Percentiles rank a stretch among this genome's conserved stretches.
phyloP scores from a whole-genome alignment of 2,329 filamentous ascomycete genomes.

The Scytalidium lignicola region DNA sequence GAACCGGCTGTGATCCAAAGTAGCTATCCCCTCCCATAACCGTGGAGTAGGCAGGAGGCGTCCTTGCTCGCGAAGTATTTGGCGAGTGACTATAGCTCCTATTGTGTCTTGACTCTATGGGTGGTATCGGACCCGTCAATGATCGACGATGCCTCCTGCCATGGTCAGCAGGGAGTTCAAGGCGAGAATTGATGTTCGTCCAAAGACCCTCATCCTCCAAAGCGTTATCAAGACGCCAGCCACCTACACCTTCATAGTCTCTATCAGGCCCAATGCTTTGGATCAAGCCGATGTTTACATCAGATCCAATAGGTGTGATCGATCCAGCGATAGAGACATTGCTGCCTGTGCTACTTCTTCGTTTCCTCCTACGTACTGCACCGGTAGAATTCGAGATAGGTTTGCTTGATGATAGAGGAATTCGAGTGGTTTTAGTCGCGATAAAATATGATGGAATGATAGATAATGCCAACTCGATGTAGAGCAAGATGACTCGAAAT shows the following conservation, averaged over 20 bases:
- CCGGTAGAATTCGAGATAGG: constrained; percentile 4
- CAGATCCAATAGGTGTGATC: constrained; percentile 19
- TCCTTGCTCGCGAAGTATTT: constrained; percentile 45
- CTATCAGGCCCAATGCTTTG: constrained; percentile 46
- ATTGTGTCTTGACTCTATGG: constrained; percentile 13
- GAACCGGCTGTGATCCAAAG: constrained; percentile 13
- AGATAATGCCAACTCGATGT: constrained; percentile 56
- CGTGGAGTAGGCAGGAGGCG: constrained; percentile 32
- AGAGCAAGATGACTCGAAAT: constrained; percentile 55
- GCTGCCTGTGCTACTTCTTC: constrained; percentile 25
- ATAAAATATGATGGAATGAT: constrained; percentile 51
- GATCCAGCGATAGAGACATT: constrained; percentile 28
- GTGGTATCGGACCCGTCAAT: constrained; percentile 20
- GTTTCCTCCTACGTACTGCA: constrained; percentile 14
- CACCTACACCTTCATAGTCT: constrained; percentile 56
- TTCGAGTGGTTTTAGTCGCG: constrained; percentile 6
- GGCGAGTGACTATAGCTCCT: constrained; percentile 33
- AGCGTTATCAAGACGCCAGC: constrained; percentile 44
- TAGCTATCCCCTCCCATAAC: constrained; percentile 11
- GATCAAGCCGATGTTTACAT: constrained; percentile 33
- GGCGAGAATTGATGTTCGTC: constrained; percentile 47
- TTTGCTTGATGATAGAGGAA: constrained; percentile 1
- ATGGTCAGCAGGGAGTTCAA: constrained; percentile 43
- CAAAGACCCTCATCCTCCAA: constrained; percentile 35
- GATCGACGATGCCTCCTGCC: constrained; percentile 37